A percentile compares a stretch with the other conserved stretches of the same genome.
These are phyloP conservation scores for Colletotrichum lini DNA, from an alignment of 2,329 filamentous ascomycete species.

Conservation along the genomic window DNA sequence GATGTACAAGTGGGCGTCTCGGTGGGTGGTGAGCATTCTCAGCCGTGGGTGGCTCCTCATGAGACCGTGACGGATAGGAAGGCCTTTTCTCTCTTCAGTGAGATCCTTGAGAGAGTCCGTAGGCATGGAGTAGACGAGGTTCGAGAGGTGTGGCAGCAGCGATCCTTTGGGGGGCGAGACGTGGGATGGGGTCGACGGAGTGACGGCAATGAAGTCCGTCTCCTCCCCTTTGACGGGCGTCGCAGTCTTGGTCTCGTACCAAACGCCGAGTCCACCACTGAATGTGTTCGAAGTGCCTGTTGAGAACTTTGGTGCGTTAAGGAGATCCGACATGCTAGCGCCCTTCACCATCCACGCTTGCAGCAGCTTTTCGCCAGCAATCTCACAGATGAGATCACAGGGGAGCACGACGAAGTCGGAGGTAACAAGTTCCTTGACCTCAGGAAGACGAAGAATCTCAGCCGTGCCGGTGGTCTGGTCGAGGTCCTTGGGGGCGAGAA, in stretches of 20 bases:
- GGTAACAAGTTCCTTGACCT: slow-evolving; percentile 83
- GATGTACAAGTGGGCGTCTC: slow-evolving; percentile 95
- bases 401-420: slow-evolving; percentile 92
- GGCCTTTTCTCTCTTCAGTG: slow-evolving; percentile 79
- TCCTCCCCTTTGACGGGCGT: slow-evolving; percentile 89
- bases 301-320: slow-evolving; percentile 63
- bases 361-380: slow-evolving; percentile 85
- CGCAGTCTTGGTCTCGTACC: slow-evolving; percentile 87
- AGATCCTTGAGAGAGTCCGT: slow-evolving; percentile 91
- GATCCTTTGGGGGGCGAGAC: slow-evolving; percentile 66
- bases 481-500: slow-evolving; percentile 82
- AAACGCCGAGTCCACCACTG: slow-evolving; percentile 88
- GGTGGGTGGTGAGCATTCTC: slow-evolving; percentile 85
- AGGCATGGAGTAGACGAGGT: slow-evolving; percentile 87
- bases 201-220: slow-evolving; percentile 90
- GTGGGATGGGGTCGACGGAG: slow-evolving; percentile 73
- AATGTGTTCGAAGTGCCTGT: slow-evolving; percentile 58
- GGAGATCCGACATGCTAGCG: slow-evolving; percentile 75
- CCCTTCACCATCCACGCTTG: slow-evolving; percentile 94
- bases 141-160: slow-evolving; percentile 78
- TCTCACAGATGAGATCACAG: slow-evolving; percentile 93
- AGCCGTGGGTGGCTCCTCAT: slow-evolving; percentile 81
- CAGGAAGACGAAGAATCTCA: slow-evolving; percentile 86
- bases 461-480: slow-evolving; percentile 91
- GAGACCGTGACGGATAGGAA: slow-evolving; percentile 83